A percentile compares a stretch with the other conserved stretches of the same genome.
Evolutionary conservation across 352 stramenopile genomes (phyloP).

Genomic region (Globisporangium perplexum): DNA sequence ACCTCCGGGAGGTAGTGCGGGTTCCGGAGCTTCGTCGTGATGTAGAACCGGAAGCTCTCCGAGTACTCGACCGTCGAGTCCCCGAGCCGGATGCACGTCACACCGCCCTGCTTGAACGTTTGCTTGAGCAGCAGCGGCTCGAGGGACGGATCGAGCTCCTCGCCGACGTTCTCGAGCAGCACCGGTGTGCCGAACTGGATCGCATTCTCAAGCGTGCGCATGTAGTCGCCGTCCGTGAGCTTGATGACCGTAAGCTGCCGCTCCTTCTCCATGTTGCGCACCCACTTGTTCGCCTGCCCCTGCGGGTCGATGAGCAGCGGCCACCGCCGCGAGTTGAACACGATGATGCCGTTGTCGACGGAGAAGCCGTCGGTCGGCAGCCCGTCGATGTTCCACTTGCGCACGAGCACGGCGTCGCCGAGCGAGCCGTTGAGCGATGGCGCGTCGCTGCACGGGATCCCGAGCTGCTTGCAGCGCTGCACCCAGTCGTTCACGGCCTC

Average conservation of each 20-base stretch:
- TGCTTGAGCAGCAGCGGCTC: constrained; percentile 93
- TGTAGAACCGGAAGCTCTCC: constrained; percentile 92
- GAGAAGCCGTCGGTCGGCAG: constrained; percentile 92
- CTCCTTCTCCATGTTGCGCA: constrained; percentile 92
- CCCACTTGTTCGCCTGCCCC: constrained; percentile 94
- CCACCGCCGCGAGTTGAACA: constrained; percentile 93
- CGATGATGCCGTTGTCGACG: constrained; percentile 93
- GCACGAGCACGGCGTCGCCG: constrained; percentile 88
- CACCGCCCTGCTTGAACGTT: constrained; percentile 92
- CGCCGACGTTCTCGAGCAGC: constrained; percentile 90
- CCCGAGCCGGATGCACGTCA: constrained; percentile 90
- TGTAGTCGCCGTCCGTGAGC: constrained; percentile 90
- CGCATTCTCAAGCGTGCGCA: constrained; percentile 90
- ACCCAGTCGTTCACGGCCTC: constrained; percentile 82
- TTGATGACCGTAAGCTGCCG: constrained; percentile 92
- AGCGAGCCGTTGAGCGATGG: constrained; percentile 86
- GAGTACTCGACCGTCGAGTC: constrained; percentile 91
- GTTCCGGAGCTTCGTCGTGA: constrained; percentile 92
- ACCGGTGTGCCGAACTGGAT: constrained; percentile 92
- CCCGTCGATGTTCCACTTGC: constrained; percentile 94
- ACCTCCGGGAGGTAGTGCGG: constrained; percentile 93
- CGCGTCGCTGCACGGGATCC: constrained; percentile 80
- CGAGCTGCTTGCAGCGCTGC: constrained; percentile 58
- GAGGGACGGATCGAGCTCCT: constrained; percentile 90
- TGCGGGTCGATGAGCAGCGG: constrained; percentile 95